Evolutionary conservation across 2,329 filamentous ascomycete genomes (phyloP).

Genomic region (Calonectria pteridis): DNA sequence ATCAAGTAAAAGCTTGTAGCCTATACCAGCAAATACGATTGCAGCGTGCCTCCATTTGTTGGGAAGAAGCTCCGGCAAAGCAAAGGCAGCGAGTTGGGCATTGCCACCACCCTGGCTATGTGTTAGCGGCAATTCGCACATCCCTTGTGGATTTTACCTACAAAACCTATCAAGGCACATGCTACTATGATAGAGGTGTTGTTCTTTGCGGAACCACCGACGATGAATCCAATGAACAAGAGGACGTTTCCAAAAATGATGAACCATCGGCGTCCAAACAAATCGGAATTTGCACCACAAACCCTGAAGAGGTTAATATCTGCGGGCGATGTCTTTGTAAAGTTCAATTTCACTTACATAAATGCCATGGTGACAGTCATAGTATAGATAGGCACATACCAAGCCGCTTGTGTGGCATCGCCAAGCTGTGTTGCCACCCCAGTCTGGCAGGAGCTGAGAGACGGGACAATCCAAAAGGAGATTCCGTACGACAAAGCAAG

Average conservation of each 20-base stretch:
- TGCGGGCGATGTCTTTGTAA: too few species aligned
- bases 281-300: conserved; percentile 58
- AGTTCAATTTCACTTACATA: conserved; percentile 35
- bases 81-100: conserved; percentile 59
- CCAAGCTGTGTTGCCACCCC: conserved; percentile 50
- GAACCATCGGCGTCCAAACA: conserved; percentile 54
- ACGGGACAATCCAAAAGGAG: conserved; percentile 55
- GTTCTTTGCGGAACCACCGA: conserved; percentile 54
- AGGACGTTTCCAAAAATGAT: conserved; percentile 27
- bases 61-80: conserved; percentile 60
- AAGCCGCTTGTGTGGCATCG: conserved; percentile 47
- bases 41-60: conserved; percentile 62
- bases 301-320: conserved; percentile 34
- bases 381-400: conserved; percentile 53
- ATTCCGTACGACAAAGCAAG: conserved; percentile 52
- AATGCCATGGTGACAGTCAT: conserved; percentile 57
- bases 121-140: not conserved
- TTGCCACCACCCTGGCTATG: conserved; percentile 52
- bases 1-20: not conserved
- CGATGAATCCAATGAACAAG: conserved; percentile 28
- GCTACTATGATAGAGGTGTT: conserved; percentile 54
- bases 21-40: conserved; percentile 52
- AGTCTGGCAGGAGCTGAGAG: conserved; percentile 46
- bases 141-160: not conserved
- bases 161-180: conserved; percentile 57